Evolutionary conservation across 805 yeast species (phyloP).

Genomic region (Wickerhamomyces pijperi): DNA sequence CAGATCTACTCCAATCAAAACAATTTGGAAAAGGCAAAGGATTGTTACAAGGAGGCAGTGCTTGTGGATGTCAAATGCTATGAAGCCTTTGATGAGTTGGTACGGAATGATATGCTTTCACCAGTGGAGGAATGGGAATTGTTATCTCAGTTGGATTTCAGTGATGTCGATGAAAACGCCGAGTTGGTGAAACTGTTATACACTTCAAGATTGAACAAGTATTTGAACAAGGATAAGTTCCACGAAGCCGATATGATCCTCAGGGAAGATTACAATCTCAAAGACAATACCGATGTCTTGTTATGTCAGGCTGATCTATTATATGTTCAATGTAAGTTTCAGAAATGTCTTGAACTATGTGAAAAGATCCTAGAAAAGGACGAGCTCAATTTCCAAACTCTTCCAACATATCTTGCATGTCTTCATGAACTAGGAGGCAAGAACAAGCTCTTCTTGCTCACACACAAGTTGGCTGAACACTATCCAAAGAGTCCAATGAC

Average conservation of each 20-base stretch:
- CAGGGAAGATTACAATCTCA: constrained; percentile 61
- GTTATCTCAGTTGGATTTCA: constrained; percentile 49
- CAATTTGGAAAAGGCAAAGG: constrained; percentile 77
- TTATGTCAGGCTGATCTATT: constrained; percentile 57
- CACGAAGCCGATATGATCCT: constrained; percentile 58
- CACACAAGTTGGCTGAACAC: constrained; percentile 78
- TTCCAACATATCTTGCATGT: constrained; percentile 77
- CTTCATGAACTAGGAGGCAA: constrained; percentile 76
- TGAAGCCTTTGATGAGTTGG: constrained; percentile 81
- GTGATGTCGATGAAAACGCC: constrained; percentile 66
- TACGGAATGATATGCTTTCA: constrained; percentile 60
- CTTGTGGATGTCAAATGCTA: constrained; percentile 81
- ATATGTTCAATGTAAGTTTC: constrained; percentile 69
- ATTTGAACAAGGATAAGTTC: constrained; percentile 44
- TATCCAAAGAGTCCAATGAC: constrained; percentile 76
- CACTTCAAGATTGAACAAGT: constrained; percentile 65
- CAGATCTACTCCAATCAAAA: constrained; percentile 72
- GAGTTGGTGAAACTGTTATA: constrained; percentile 73
- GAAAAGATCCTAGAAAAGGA: constrained; percentile 45
- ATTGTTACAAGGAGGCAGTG: constrained; percentile 78
- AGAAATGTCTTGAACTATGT: constrained; percentile 65
- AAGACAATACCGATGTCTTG: constrained; percentile 58
- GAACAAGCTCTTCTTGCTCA: constrained; percentile 65
- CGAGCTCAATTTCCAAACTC: constrained; percentile 54
- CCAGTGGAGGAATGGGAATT: constrained; percentile 87